Conservation (phyloP, 768 basidiomycete genomes). For the Tylopilus subfusipes region DNA sequence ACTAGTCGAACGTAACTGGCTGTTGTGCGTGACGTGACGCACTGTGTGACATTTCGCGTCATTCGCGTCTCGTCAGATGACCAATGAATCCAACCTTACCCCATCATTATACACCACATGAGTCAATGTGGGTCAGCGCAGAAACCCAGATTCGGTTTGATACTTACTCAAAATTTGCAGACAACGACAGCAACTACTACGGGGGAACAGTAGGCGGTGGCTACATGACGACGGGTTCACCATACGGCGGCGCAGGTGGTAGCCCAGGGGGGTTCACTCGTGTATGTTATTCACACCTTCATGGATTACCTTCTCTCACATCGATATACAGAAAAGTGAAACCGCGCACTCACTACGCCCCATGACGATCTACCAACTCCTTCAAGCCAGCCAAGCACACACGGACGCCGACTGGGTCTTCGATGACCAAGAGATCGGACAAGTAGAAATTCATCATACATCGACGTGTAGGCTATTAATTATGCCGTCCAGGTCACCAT, state of each 20-base stretch:
- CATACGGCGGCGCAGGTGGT: slow-evolving; percentile 50
- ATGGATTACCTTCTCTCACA: not conserved
- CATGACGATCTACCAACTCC: slow-evolving; percentile 73
- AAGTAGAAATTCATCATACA: slow-evolving; percentile 43
- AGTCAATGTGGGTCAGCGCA: slow-evolving; percentile 38
- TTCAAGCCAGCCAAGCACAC: slow-evolving; percentile 75
- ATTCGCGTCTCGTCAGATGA: slow-evolving; percentile 20
- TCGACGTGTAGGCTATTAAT: slow-evolving; percentile 1
- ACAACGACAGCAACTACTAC: slow-evolving; percentile 41
- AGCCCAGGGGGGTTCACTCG: slow-evolving; percentile 56
- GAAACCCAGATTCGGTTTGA: not conserved
- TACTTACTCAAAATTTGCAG: slow-evolving; percentile 14
- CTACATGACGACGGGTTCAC: slow-evolving; percentile 58
- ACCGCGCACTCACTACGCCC: slow-evolving; percentile 58
- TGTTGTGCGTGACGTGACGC: slow-evolving; percentile 11
- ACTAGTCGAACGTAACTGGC: not conserved
- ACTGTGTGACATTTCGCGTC: slow-evolving; percentile 29
- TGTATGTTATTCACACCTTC: slow-evolving; percentile 28
- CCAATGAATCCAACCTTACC: not conserved
- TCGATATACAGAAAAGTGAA: slow-evolving; percentile 32
- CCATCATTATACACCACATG: slow-evolving; percentile 29
- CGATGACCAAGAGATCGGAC: slow-evolving; percentile 76
- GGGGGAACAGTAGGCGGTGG: slow-evolving; percentile 48
- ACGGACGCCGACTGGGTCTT: slow-evolving; percentile 86
- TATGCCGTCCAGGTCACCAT: slow-evolving; percentile 53